Evolutionary conservation across 2,329 filamentous ascomycete genomes (phyloP), one percentile per base, ranked within the genome.

Genomic region (Zymoseptoria crescenta): DNA sequence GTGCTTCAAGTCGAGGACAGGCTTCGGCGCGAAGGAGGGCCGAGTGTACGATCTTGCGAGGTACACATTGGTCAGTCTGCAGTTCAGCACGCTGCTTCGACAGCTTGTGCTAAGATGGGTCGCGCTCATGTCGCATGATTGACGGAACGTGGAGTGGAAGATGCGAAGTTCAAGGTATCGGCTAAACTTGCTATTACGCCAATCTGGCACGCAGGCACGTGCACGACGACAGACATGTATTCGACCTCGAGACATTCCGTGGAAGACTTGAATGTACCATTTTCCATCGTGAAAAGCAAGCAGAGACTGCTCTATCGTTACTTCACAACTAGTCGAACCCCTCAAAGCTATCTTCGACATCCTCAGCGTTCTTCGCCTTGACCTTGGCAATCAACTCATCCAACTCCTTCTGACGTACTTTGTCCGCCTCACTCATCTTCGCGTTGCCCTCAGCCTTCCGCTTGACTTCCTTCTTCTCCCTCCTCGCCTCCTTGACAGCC

Each of bases 1-100:
- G 76, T 94, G 87, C 73, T 90, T 93, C 71, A 96, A 82, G 76
- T 96, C 88, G 65, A 95, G 82, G 52, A 82, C 82, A 27, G 89
- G 84, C 72, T 90, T 93, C 9, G 91, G 91, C 13, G 89, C 91
- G 56, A 83, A 86, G 1, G 87, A 80, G 4, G 88, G 88, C 48
- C 86, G 81, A 3, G 75, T 75, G 62, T 76, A 79, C 21, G 29
- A 35, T 35, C 56, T 60, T 45, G 57, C 59, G 27, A 35, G 7
- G 29, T 48, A 19, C n/a, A 30, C 48, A 35, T 59, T 20, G 28
- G 19, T 51, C 7, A 28, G 16, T 24, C n/a, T 45, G 6, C 20
- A 28, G 2, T 7, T 35, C 10, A 54, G 20, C 1, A 54, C 20
- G 35, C 48, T 49, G 20, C 52, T 61, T 16, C 59, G 60, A 52